These are phyloP conservation scores for Quercus aquifolioides DNA, from an alignment of 306 rosid genomes.

Conservation along the genomic window DNA sequence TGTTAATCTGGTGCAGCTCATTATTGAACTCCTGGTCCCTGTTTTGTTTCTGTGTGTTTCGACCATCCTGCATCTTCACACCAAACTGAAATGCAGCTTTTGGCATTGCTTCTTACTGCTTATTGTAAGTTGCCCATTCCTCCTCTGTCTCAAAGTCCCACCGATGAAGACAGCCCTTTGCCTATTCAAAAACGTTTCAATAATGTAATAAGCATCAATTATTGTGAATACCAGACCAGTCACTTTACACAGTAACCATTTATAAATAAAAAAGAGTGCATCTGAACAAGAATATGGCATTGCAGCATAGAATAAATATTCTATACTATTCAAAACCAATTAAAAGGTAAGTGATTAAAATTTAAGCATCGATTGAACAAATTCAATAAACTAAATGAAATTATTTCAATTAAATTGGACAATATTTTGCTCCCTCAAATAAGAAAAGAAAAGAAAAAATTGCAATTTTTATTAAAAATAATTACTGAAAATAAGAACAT, in stretches of 20 bases:
- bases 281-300: not conserved
- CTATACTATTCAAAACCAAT: slow-evolving; percentile 4
- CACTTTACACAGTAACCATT: not conserved
- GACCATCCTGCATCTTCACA: slow-evolving; percentile 98
- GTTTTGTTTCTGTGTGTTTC: slow-evolving; percentile 96
- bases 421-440: no score
- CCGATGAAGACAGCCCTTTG: slow-evolving; percentile 95
- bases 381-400: no score
- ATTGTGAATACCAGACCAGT: no score
- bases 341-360: slow-evolving; percentile 9
- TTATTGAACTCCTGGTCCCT: slow-evolving; percentile 94
- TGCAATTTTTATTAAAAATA: no score
- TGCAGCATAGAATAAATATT: not conserved
- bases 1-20: slow-evolving; percentile 93
- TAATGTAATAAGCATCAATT: not conserved
- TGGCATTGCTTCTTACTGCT: slow-evolving; percentile 99
- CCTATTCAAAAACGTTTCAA: slow-evolving; percentile 47
- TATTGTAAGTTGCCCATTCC: slow-evolving; percentile 98
- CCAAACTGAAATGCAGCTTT: slow-evolving; percentile 99
- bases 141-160: slow-evolving; percentile 99
- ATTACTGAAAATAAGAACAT: no score
- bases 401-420: no score
- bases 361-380: not conserved
- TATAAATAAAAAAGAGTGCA: no score
- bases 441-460: no score